phyloP scores from a whole-genome alignment of 2,329 filamentous ascomycete genomes.

The Didymellaceae sp. region DNA sequence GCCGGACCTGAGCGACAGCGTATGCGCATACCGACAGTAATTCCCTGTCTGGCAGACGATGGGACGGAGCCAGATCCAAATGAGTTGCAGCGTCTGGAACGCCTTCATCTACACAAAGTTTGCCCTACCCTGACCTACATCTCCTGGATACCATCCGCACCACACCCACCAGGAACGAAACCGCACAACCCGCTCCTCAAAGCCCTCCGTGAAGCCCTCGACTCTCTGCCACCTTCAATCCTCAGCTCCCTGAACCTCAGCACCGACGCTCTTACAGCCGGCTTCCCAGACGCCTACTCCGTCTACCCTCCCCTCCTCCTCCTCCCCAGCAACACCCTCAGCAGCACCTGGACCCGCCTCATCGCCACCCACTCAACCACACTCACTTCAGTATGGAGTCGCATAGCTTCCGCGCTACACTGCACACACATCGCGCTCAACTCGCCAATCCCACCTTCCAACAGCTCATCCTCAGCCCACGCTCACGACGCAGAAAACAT shows the following conservation, averaged over 20 bases:
- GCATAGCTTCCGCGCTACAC: slow-evolving; percentile 48
- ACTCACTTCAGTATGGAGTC: slow-evolving; percentile 35
- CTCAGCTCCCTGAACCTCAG: slow-evolving; percentile 26
- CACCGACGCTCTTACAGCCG: slow-evolving; percentile 20
- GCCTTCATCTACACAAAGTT: slow-evolving; percentile 19
- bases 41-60: neutral
- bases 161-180: neutral
- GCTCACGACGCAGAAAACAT: slow-evolving; percentile 61
- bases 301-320: slow-evolving; percentile 65
- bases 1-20: neutral
- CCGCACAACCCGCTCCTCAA: slow-evolving; percentile 31
- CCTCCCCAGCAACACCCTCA: slow-evolving; percentile 48
- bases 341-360: slow-evolving; percentile 16
- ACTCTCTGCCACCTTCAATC: slow-evolving; percentile 14
- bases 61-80: neutral
- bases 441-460: slow-evolving; percentile 58
- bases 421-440: slow-evolving; percentile 66
- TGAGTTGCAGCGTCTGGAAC: neutral
- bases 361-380: slow-evolving; percentile 27
- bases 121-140: slow-evolving; percentile 22
- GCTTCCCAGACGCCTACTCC: slow-evolving; percentile 55
- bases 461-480: neutral
- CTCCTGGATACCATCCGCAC: neutral
- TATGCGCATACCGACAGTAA: slow-evolving; percentile 33
- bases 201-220: slow-evolving; percentile 29